Evolutionary conservation across 352 stramenopile genomes (phyloP), one percentile per base, ranked within the genome.

Genomic region (Globisporangium spiculum): DNA sequence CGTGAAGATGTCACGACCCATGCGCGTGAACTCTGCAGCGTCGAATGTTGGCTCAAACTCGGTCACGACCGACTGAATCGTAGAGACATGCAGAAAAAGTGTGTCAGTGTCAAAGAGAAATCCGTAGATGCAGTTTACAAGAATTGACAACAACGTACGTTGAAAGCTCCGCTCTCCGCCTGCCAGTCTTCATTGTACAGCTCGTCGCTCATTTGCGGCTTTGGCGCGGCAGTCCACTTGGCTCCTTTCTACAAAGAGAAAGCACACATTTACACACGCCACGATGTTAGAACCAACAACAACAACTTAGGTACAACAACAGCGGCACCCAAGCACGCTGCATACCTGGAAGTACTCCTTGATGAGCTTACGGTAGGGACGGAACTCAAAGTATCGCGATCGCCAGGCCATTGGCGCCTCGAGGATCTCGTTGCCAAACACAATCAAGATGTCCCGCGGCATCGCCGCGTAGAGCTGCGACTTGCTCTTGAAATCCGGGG

Each of bases 11-110:
- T 97, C 90, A 41, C 78, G 81, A 0, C 90, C 90, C 86, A 97
- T 96, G 73, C 90, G 87, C 24, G 90, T 97, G 71, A 97, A 97
- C 75, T 97, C 90, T 44, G 90, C 90, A 0, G 90, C 90, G 54
- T 97, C 90, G 46, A 97, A 97, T 1, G 88, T 93, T 4, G 90
- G 90, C 72, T 96, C 90, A 38, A 96, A 94, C 76, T 97, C 90
- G 7, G 87, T 97, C 67, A 97, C 85, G 44, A 94, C 86, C 59
- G 86, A 94, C 78, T 89, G 63, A 9, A 52, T 6, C 10, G 18
- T 36, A 36, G 5, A 56, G 24, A 50, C 14, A n/a, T 54, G 3
- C 8, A 50, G 3, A 58, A 24, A 34, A 4, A n/a, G 4, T 9
- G 18, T 16, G 24, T 58, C 7, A 58, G 52, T 36, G 14, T n/a